phyloP scores from a whole-genome alignment of 2,329 filamentous ascomycete species.

The Trichoderma aggressivum region DNA sequence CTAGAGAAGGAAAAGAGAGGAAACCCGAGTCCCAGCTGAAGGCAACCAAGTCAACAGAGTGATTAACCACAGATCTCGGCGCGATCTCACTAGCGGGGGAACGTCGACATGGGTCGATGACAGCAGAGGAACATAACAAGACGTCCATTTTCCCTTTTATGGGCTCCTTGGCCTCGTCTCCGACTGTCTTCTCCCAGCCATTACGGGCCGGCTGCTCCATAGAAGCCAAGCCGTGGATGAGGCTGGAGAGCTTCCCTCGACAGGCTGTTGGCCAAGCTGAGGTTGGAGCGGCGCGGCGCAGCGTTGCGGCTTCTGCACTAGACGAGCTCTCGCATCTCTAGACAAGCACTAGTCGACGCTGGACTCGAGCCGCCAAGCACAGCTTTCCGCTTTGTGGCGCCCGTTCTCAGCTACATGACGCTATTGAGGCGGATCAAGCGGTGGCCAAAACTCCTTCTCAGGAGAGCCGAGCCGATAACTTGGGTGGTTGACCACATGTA shows the following conservation, averaged over 20 bases:
- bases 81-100: not conserved
- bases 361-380: not conserved
- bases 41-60: not conserved
- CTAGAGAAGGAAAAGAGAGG: not conserved
- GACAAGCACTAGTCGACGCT: not conserved
- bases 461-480: not conserved
- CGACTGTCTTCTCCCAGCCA: not conserved
- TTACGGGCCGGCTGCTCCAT: conserved; percentile 7
- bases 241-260: not conserved
- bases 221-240: not conserved
- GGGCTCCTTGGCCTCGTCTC: not conserved
- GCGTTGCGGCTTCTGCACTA: not conserved
- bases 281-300: conserved; percentile 10
- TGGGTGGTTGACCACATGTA: not conserved
- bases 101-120: not conserved
- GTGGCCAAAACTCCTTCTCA: not conserved
- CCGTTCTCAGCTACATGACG: not conserved
- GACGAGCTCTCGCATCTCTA: not conserved
- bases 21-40: not conserved
- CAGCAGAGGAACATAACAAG: not conserved
- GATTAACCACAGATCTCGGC: not conserved
- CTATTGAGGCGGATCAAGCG: not conserved
- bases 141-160: not conserved
- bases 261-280: conserved; percentile 1
- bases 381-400: not conserved